Percentiles rank a stretch among this genome's conserved stretches.
phyloP scores from a whole-genome alignment of 2,329 filamentous ascomycete genomes.

The Curvularia eragrostidis region DNA sequence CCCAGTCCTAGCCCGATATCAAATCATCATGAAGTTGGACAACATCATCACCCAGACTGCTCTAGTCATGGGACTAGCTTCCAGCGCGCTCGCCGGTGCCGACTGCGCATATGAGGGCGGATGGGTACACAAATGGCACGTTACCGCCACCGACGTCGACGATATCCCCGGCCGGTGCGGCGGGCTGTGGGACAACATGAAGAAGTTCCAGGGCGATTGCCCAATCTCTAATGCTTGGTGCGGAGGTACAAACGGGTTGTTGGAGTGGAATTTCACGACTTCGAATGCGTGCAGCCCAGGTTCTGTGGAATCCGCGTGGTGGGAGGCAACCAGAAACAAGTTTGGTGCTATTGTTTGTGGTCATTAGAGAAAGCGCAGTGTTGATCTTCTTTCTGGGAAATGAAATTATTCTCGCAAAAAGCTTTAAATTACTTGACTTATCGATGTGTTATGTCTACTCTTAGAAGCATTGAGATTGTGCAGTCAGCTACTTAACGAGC shows the following conservation, averaged over 20 bases:
- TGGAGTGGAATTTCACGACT: not conserved
- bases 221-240: not conserved
- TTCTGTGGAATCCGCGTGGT: not conserved
- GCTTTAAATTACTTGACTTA: no score
- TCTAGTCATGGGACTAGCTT: not conserved
- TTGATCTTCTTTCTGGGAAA: no score
- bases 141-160: not conserved
- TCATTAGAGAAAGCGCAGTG: not conserved
- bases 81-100: not conserved
- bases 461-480: no score
- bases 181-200: conserved; percentile 1
- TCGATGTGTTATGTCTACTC: no score
- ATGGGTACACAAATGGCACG: not conserved
- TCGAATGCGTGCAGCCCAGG: not conserved
- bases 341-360: conserved; percentile 1
- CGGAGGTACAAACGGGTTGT: not conserved
- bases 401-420: no score
- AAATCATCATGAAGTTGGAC: not conserved
- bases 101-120: not conserved
- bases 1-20: no score
- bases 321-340: not conserved
- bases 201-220: not conserved
- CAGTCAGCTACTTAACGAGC: no score
- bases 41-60: no score
- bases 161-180: not conserved